Evolutionary conservation across 2,329 filamentous ascomycete genomes (phyloP).

Genomic region (Cryphonectria radicalis): DNA sequence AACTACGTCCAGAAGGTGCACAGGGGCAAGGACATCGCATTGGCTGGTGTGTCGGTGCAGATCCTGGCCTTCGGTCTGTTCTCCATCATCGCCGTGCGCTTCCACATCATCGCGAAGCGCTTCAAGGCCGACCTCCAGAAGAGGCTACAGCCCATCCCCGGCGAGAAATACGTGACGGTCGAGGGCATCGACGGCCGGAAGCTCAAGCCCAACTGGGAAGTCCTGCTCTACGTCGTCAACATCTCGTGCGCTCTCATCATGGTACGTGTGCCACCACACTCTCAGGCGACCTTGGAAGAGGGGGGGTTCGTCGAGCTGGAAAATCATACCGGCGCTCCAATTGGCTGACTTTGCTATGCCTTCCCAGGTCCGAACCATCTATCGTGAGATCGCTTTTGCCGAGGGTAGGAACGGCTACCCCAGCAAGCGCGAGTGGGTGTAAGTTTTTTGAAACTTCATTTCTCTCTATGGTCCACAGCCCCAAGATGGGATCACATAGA

Average conservation of each 20-base stretch:
- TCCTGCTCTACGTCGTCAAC: slow-evolving; percentile 41
- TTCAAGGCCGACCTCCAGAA: slow-evolving; percentile 40
- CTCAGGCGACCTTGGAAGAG: background rate
- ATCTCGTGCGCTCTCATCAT: slow-evolving; percentile 38
- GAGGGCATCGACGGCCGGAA: slow-evolving; percentile 30
- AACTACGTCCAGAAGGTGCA: slow-evolving; percentile 40
- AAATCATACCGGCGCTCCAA: background rate
- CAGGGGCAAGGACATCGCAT: slow-evolving; percentile 43
- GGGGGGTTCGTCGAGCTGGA: background rate
- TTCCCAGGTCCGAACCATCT: slow-evolving; percentile 31
- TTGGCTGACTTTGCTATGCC: background rate
- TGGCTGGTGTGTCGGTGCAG: slow-evolving; percentile 48
- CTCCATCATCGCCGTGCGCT: slow-evolving; percentile 48
- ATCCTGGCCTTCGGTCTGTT: slow-evolving; percentile 52
- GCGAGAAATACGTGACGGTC: slow-evolving; percentile 41
- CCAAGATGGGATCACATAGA: background rate
- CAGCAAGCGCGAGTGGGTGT: slow-evolving; percentile 38
- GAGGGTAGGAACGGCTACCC: slow-evolving; percentile 34
- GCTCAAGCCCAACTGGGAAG: slow-evolving; percentile 41
- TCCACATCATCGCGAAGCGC: slow-evolving; percentile 49
- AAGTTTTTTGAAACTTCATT: slow-evolving; percentile 31
- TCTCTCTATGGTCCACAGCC: background rate
- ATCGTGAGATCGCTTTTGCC: slow-evolving; percentile 28
- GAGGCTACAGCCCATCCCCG: slow-evolving; percentile 35
- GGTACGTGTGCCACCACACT: slow-evolving; percentile 30